These are phyloP conservation scores for Irpex sp. DNA, from an alignment of 1,284 basidiomycete genomes.

Conservation along the genomic window DNA sequence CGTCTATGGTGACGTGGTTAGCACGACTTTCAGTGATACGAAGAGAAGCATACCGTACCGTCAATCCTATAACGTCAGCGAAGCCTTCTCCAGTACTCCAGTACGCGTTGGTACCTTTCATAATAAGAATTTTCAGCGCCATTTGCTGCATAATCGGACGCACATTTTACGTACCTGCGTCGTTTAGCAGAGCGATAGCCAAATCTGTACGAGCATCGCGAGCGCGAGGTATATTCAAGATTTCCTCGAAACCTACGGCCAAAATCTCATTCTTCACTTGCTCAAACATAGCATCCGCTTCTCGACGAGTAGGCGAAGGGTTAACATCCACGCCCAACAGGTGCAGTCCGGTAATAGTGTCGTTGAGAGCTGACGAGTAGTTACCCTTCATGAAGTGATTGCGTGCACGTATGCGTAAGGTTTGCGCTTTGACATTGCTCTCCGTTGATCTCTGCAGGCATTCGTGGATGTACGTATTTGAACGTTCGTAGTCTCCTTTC, in stretches of 20 bases:
- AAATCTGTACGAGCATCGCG: slow-evolving; percentile 56
- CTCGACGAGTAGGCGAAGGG: slow-evolving; percentile 44
- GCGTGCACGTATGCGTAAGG: slow-evolving; percentile 57
- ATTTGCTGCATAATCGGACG: background rate
- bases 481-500: slow-evolving; percentile 45
- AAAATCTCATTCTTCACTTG: slow-evolving; percentile 67
- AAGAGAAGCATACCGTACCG: slow-evolving; percentile 47
- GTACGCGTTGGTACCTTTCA: slow-evolving; percentile 58
- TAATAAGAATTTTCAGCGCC: slow-evolving; percentile 8
- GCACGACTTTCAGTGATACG: background rate
- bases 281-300: slow-evolving; percentile 61
- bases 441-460: slow-evolving; percentile 45
- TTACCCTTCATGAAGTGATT: slow-evolving; percentile 60
- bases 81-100: slow-evolving; percentile 60
- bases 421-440: slow-evolving; percentile 50
- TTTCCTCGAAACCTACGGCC: slow-evolving; percentile 63
- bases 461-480: slow-evolving; percentile 48
- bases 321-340: slow-evolving; percentile 60
- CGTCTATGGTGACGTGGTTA: slow-evolving; percentile 35
- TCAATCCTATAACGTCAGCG: slow-evolving; percentile 60
- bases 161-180: slow-evolving; percentile 45
- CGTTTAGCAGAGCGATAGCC: slow-evolving; percentile 60
- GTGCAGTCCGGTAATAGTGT: slow-evolving; percentile 57
- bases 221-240: slow-evolving; percentile 56
- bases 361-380: slow-evolving; percentile 51